A percentile compares a stretch with the other conserved stretches of the same genome.
These are phyloP conservation scores for Rhizopus microsporus DNA, from an alignment of 371 early-diverging fungal species.

Conservation along the genomic window DNA sequence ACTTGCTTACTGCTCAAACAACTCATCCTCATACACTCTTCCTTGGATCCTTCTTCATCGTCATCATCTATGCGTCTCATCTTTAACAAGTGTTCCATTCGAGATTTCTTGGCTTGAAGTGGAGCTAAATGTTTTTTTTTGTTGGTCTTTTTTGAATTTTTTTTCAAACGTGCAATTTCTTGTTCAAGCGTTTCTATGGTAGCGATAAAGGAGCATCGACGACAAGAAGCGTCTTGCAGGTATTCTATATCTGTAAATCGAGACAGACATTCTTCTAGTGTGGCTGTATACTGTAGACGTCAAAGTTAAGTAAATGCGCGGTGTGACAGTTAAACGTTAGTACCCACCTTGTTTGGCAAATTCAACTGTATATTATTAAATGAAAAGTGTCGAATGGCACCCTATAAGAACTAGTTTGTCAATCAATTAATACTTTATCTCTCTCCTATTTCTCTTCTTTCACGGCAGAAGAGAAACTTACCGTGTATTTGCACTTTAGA, in stretches of 20 bases:
- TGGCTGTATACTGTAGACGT: constrained; percentile 36
- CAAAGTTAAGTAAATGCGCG: no score
- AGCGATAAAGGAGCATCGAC: constrained; percentile 67
- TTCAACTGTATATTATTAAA: constrained; percentile 72
- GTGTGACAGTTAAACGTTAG: no score
- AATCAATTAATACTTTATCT: background rate
- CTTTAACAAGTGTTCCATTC: constrained; percentile 9
- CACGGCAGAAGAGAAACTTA: constrained; percentile 1
- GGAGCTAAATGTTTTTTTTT: no score
- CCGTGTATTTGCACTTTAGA: constrained; percentile 68
- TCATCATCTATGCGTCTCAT: constrained; percentile 26
- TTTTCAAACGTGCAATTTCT: constrained; percentile 43
- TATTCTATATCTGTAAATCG: constrained; percentile 70
- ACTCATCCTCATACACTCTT: constrained; percentile 9
- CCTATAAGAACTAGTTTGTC: constrained; percentile 25
- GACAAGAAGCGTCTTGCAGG: constrained; percentile 72
- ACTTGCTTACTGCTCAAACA: constrained; percentile 56
- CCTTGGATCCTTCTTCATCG: no score
- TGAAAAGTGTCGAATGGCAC: constrained; percentile 75
- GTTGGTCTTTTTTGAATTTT: constrained; percentile 29
- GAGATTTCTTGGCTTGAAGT: constrained; percentile 17
- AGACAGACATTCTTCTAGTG: constrained; percentile 64
- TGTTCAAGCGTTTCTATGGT: constrained; percentile 35
- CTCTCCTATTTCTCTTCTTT: background rate
- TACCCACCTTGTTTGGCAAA: constrained; percentile 55